Evolutionary conservation across 2,329 filamentous ascomycete genomes (phyloP).

Genomic region (Westerdykella aurantiaca): DNA sequence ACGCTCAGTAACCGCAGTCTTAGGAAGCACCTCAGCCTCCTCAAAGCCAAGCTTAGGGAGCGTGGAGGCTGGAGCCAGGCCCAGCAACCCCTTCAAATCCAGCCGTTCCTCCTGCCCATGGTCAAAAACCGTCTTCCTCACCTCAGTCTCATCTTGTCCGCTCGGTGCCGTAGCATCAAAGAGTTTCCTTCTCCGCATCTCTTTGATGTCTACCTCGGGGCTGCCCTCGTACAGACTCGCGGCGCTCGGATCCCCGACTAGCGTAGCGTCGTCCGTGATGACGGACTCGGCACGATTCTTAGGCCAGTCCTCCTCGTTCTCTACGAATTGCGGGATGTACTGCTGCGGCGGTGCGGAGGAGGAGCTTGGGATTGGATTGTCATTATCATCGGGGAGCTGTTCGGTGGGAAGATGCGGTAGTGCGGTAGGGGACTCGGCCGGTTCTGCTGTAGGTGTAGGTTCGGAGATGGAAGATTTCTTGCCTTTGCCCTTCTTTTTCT

Average conservation of each 20-base stretch:
- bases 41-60: background rate
- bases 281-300: conserved; percentile 20
- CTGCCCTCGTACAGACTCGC: conserved; percentile 6
- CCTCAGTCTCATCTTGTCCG: conserved; percentile 4
- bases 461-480: conserved; percentile 12
- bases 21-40: conserved; percentile 7
- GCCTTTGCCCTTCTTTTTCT: conserved; percentile 23
- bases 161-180: conserved; percentile 21
- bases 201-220: conserved; percentile 16
- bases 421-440: conserved; percentile 6
- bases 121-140: background rate
- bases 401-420: conserved; percentile 2
- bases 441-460: conserved; percentile 8
- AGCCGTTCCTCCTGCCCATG: too few species aligned
- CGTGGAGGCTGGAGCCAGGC: too few species aligned
- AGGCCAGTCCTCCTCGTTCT: conserved; percentile 29
- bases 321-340: conserved; percentile 22
- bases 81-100: too few species aligned
- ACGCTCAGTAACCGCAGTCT: background rate
- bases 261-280: conserved; percentile 27
- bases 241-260: conserved; percentile 22
- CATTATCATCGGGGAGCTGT: background rate
- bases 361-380: conserved; percentile 3
- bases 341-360: conserved; percentile 2
- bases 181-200: conserved; percentile 21